These are phyloP conservation scores for Stemphylium vesicarium DNA, from an alignment of 2,329 filamentous ascomycete genomes.

Conservation along the genomic window DNA sequence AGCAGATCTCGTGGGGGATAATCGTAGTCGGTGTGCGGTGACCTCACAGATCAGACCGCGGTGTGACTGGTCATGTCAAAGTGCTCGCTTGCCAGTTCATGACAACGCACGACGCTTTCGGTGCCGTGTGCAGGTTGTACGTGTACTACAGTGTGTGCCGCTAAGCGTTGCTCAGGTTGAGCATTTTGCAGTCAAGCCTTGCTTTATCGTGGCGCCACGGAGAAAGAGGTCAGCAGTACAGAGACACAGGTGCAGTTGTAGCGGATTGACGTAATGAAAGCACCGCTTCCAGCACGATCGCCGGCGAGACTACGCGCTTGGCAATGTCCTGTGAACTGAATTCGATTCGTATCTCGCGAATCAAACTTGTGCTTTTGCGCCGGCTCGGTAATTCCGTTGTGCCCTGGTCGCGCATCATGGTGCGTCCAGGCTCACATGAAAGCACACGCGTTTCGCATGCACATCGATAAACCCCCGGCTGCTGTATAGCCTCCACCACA, in stretches of 20 bases:
- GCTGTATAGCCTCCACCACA: conserved; percentile 9
- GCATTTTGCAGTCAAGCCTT: conserved; percentile 11
- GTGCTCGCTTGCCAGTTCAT: neutral
- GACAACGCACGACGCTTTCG: conserved; percentile 5
- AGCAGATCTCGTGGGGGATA: neutral
- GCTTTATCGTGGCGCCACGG: neutral
- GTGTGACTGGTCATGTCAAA: neutral
- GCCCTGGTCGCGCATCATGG: conserved; percentile 8
- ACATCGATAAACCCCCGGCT: neutral
- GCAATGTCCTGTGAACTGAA: conserved; percentile 14
- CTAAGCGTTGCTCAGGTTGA: too few species aligned
- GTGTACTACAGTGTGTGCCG: neutral
- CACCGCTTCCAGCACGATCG: conserved; percentile 17
- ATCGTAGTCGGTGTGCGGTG: neutral
- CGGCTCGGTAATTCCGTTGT: conserved; percentile 6
- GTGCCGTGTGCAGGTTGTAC: neutral
- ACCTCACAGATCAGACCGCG: too few species aligned
- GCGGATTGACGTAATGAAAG: conserved; percentile 20
- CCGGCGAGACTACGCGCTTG: conserved; percentile 15
- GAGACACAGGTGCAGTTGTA: neutral
- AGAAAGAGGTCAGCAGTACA: neutral
- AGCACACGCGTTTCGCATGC: conserved; percentile 3
- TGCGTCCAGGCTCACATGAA: conserved; percentile 4
- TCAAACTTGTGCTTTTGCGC: conserved; percentile 13
- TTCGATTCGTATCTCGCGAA: conserved; percentile 13